Percentiles rank a stretch among this genome's conserved stretches.
phyloP scores from a whole-genome alignment of 768 basidiomycete genomes.

The Pleurotus pulmonarius region DNA sequence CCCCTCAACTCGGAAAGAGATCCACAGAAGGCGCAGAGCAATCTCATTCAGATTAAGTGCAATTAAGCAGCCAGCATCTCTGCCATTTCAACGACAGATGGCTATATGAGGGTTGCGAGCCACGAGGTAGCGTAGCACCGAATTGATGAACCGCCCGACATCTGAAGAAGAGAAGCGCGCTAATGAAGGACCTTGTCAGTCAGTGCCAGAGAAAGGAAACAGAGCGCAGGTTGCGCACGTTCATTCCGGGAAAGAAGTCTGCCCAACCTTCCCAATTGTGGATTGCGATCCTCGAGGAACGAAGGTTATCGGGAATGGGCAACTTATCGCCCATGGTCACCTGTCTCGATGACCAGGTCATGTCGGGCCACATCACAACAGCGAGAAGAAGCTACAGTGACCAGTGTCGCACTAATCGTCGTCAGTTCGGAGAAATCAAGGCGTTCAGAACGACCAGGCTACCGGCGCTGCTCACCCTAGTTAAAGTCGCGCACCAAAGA shows the following conservation, averaged over 20 bases:
- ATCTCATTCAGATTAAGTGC: neutral
- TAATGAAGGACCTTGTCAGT: neutral
- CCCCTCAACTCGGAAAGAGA: too few relatives aligned
- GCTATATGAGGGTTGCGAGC: neutral
- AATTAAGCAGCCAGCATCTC: neutral
- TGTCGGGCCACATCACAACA: too few relatives aligned
- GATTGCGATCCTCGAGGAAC: slow-evolving; percentile 5
- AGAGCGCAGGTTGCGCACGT: neutral
- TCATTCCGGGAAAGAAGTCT: neutral
- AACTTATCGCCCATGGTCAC: too few relatives aligned
- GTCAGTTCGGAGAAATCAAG: too few relatives aligned
- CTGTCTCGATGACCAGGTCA: too few relatives aligned
- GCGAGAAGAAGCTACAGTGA: too few relatives aligned
- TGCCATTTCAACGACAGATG: neutral
- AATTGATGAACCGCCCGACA: neutral
- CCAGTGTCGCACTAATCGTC: too few relatives aligned
- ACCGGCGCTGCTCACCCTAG: too few relatives aligned
- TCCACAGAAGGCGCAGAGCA: neutral
- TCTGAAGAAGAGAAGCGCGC: neutral
- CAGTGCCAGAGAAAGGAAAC: neutral
- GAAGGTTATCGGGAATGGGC: neutral
- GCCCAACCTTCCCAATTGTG: neutral
- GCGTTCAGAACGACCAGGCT: too few relatives aligned
- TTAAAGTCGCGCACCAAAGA: too few relatives aligned
- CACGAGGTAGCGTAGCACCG: neutral